Base-by-base conservation (phyloP, 257 asterid species). In the Capsicum pubescens region DNA sequence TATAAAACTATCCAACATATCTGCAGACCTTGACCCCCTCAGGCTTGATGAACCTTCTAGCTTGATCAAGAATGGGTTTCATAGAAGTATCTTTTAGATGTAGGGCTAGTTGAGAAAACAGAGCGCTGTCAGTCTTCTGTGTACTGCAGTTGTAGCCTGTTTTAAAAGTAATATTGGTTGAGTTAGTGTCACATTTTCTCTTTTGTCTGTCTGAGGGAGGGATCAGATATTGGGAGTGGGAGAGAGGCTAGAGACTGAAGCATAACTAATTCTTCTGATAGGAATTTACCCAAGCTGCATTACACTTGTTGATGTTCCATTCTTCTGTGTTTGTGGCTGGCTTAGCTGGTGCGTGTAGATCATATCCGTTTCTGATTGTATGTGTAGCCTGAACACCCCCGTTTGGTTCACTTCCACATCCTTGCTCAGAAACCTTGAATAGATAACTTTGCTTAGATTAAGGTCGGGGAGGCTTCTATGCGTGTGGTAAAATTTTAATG, bases 261-360 rank as follows among this genome's bases (percentile, higher is more conserved):
- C 46, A 81, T 81, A 19, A n/a, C 15, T 63, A 81, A 59, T 59
- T 83, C 35, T 83, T 83, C 57, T 15, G 50, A 77, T 72, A 60
- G 68, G 66, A 71, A 81, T 76, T 84, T 89, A 91, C 93, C 94
- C 88, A 85, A 90, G 84, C 80, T 84, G 82, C 86, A 88, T 83
- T 82, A 67, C 78, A 26, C 70, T 80, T 71, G 72, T 84, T 82
- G 92, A 76, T 48, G 81, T 64, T 63, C 56, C 83, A 56, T 83
- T 84, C 83, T 84, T 64, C 83, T 82, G 88, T 83, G 58, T 86
- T 61, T 50, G 87, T 84, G 90, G 91, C 82, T 86, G 94, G 82
- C 89, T 86, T 88, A 90, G 87, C 89, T 90, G 89, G 85, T 82
- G 84, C 86, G 56, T 90, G 82, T 81, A 85, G 46, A 74, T 71